Base-by-base conservation (phyloP, 352 stramenopile genomes). In the Saprolegnia parasitica region DNA sequence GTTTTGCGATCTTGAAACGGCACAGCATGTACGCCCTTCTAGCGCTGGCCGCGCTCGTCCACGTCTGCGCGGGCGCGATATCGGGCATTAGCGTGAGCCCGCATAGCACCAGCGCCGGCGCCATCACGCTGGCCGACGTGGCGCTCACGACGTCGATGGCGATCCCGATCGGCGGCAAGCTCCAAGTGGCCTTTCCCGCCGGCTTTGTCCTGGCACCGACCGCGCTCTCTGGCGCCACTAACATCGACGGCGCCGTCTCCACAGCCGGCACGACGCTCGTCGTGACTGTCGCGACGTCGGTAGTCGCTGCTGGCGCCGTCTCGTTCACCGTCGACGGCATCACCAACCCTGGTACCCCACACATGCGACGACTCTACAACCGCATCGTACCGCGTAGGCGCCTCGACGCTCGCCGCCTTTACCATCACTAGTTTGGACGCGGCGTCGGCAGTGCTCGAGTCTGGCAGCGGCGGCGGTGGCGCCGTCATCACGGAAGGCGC, bases 311-410 rank as follows among this genome's bases (percentile, higher is more conserved):
- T 23, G 81, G 76, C 16, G 37, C 23, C 5, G 67, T 88, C 60
- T 71, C 68, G 13, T 89, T 91, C 65, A 76, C 73, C 0, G 56
- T 88, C 29, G 73, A 80, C 24, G 75, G 73, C n/a, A 81, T 91
- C 67, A 78, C 76, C 1, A 86, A 86, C 72, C 80, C 81, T 79
- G 82, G 82, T 81, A 47, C 15, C 21, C 29, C 29, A n/a, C 49
- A 23, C 26, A 40, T 64, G 11, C 18, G 40, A 52, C 42, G 13
- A 3, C 39, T 49, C 15, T 56, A 87, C 87, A 29, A n/a, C 21
- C 37, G 20, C 21, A 42, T 4, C n/a, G n/a, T n/a, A n/a, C 4
- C 24, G 10, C 13, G 77, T 56, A 90, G 83, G 83, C 11, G 71
- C 72, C 6, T 78, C 78, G 1, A 76, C 74, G 8, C 83, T 81